phyloP scores from a whole-genome alignment of 768 basidiomycete genomes.

The Naganishia vaughanmartiniae region DNA sequence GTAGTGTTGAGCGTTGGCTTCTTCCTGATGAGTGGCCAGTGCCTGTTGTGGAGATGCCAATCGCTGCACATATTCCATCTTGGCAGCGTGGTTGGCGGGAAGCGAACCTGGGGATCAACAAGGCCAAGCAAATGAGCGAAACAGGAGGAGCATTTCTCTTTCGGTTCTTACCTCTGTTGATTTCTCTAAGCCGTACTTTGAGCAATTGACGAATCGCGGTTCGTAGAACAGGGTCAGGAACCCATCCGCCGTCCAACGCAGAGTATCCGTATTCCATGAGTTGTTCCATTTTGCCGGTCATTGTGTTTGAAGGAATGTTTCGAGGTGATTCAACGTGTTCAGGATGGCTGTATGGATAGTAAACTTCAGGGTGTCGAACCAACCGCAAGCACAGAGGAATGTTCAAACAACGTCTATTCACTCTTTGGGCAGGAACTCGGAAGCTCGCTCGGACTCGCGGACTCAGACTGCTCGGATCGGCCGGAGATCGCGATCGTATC shows the following conservation, averaged over 20 bases:
- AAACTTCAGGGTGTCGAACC: too few relatives aligned
- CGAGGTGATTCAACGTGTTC: neutral
- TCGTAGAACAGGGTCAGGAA: constrained; percentile 63
- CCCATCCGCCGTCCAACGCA: constrained; percentile 57
- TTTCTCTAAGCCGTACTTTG: constrained; percentile 61
- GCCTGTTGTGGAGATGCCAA: constrained; percentile 56
- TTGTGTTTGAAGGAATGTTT: neutral
- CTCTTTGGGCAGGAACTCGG: too few relatives aligned
- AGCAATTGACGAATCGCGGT: constrained; percentile 58
- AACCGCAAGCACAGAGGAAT: too few relatives aligned
- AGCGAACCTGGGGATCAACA: constrained; percentile 42
- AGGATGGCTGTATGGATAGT: neutral
- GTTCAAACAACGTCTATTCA: too few relatives aligned
- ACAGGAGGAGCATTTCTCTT: neutral
- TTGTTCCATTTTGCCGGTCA: constrained; percentile 1
- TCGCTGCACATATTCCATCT: constrained; percentile 66
- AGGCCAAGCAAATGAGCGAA: neutral
- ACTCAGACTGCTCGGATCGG: too few relatives aligned
- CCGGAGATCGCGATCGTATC: too few relatives aligned
- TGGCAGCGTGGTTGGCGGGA: constrained; percentile 63
- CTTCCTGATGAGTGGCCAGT: constrained; percentile 65
- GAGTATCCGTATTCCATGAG: constrained; percentile 47
- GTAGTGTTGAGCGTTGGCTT: constrained; percentile 75
- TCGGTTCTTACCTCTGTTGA: constrained; percentile 59
- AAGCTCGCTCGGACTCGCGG: too few relatives aligned